These are phyloP conservation scores for Strobilomyces dryophilus DNA, from an alignment of 768 basidiomycete genomes.

Conservation along the genomic window DNA sequence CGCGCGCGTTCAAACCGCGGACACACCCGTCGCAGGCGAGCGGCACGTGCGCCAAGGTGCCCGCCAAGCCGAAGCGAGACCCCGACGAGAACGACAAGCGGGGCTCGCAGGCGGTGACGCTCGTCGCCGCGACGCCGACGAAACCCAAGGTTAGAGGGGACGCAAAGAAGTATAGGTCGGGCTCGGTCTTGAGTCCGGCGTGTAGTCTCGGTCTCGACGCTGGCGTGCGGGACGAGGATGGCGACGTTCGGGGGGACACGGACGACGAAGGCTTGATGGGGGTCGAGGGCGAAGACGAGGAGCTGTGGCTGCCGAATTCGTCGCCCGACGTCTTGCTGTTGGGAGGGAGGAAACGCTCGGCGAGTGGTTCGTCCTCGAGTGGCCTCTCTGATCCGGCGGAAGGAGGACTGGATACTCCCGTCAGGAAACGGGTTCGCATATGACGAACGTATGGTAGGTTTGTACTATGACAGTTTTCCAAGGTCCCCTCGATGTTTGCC, in stretches of 20 bases:
- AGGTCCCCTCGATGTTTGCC: not conserved
- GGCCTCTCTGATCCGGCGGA: conserved; percentile 17
- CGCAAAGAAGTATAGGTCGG: conserved; percentile 2
- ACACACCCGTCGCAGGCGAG: conserved; percentile 11
- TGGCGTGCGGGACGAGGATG: not conserved
- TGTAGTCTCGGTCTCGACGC: conserved; percentile 2
- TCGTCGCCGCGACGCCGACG: conserved; percentile 56
- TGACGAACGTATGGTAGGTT: not conserved
- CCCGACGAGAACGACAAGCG: conserved; percentile 3
- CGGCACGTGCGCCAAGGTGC: conserved; percentile 14
- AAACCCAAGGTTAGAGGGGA: conserved; percentile 29
- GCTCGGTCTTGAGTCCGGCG: conserved; percentile 3
- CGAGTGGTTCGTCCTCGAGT: conserved; percentile 26
- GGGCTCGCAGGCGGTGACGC: conserved; percentile 22
- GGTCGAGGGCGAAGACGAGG: conserved; percentile 32
- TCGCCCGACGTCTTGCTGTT: conserved; percentile 42
- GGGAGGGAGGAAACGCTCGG: conserved; percentile 20
- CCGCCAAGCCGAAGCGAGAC: conserved; percentile 7
- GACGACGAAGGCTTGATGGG: conserved; percentile 4
- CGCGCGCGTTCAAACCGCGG: conserved; percentile 57
- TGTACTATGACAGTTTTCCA: not conserved
- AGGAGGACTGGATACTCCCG: conserved; percentile 16
- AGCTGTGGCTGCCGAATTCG: conserved; percentile 37
- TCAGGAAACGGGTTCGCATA: conserved; percentile 24
- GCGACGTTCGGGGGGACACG: not conserved